Evolutionary conservation across 495 filamentous ascomycete genomes (phyloP).

Genomic region (Hypoxylon subgilvum): DNA sequence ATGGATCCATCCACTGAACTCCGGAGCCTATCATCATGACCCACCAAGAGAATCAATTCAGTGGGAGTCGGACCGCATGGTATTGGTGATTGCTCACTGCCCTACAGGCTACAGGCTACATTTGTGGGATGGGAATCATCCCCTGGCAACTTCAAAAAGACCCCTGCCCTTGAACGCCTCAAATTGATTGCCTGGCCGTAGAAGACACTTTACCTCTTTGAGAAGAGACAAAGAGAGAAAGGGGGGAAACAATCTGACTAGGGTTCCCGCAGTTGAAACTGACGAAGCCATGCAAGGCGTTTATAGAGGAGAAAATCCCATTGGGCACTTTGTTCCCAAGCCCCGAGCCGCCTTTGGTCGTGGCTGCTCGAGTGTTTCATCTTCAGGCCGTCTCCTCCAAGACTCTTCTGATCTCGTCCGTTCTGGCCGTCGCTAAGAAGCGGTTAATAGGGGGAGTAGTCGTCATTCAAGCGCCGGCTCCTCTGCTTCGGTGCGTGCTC

Average conservation of each 20-base stretch:
- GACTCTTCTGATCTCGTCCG: constrained; percentile 18
- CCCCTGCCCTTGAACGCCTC: constrained; percentile 18
- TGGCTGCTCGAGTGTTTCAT: constrained; percentile 33
- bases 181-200: constrained; percentile 29
- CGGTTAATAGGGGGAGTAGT: constrained; percentile 10
- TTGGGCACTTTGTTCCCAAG: constrained; percentile 24
- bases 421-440: constrained; percentile 12
- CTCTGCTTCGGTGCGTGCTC: neutral
- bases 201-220: constrained; percentile 17
- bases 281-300: constrained; percentile 36
- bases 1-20: constrained; percentile 14
- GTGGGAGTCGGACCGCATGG: constrained; percentile 14
- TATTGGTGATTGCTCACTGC: too few species aligned
- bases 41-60: constrained; percentile 26
- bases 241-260: constrained; percentile 34
- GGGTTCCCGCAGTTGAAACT: constrained; percentile 36
- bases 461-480: constrained; percentile 13
- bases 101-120: too few species aligned
- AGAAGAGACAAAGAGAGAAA: constrained; percentile 7
- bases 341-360: constrained; percentile 11
- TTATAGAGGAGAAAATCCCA: constrained; percentile 23
- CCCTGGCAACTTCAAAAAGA: constrained; percentile 3
- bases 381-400: constrained; percentile 27
- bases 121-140: constrained; percentile 5
- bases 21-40: neutral